phyloP scores from a whole-genome alignment of 2,329 filamentous ascomycete genomes.

The Fusarium nelsonii region DNA sequence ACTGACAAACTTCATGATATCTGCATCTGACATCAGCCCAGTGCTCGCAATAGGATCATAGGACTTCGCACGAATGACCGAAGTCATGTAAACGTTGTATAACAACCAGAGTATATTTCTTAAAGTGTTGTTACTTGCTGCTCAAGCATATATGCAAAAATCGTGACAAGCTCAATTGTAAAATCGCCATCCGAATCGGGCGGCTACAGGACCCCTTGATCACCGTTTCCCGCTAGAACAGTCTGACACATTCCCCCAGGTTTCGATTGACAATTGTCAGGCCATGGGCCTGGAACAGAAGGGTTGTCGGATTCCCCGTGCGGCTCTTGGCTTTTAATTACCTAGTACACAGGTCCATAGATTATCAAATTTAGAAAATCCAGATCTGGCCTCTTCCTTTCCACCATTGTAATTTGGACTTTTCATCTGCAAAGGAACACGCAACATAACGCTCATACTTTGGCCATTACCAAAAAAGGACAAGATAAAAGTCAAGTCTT shows the following conservation, averaged over 20 bases:
- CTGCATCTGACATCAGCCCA: slow-evolving; percentile 15
- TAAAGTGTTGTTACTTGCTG: background rate
- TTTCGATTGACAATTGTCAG: slow-evolving; percentile 44
- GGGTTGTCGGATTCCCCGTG: slow-evolving; percentile 30
- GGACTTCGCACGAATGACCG: background rate
- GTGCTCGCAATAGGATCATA: background rate
- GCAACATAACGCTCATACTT: slow-evolving; percentile 2
- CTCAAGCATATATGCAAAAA: background rate
- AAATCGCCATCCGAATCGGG: slow-evolving; percentile 9
- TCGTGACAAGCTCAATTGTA: background rate
- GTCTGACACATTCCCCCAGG: slow-evolving; percentile 42
- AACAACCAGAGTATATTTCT: background rate
- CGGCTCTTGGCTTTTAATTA: slow-evolving; percentile 41
- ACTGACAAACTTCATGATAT: slow-evolving; percentile 36
- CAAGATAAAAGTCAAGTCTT: background rate
- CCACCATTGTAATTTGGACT: slow-evolving; percentile 8
- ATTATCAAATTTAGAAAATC: slow-evolving; percentile 40
- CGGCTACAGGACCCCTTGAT: slow-evolving; percentile 18
- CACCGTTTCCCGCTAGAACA: slow-evolving; percentile 37
- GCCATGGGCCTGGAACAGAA: slow-evolving; percentile 40
- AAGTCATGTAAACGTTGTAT: background rate
- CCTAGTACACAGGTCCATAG: slow-evolving; percentile 21
- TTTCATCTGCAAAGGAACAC: slow-evolving; percentile 17
- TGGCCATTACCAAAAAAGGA: slow-evolving; percentile 18
- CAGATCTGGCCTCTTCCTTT: slow-evolving; percentile 40